Percentiles rank a stretch among this genome's conserved stretches.
Conservation (phyloP, 2,329 filamentous ascomycete species). For the Epichloe bromicola region DNA sequence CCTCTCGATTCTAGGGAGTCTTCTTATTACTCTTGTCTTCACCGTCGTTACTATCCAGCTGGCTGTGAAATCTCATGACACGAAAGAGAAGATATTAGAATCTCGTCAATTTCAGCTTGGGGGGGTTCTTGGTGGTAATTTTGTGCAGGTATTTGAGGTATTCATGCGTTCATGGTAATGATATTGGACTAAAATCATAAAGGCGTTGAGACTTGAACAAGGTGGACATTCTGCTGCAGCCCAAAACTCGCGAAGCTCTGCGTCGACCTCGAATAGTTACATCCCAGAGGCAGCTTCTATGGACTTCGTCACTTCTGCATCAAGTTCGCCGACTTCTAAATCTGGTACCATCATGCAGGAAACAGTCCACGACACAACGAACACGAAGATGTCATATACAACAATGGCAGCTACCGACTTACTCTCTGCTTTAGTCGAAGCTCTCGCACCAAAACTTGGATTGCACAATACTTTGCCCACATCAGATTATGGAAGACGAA, state of each 20-base stretch:
- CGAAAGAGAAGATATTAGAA: slow-evolving; percentile 2
- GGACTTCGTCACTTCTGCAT: neutral
- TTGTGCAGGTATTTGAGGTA: slow-evolving; percentile 7
- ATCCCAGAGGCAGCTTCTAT: neutral
- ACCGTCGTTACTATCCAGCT: slow-evolving; percentile 4
- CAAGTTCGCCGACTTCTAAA: neutral
- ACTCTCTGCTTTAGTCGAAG: slow-evolving; percentile 8
- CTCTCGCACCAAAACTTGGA: slow-evolving; percentile 3
- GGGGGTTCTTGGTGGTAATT: slow-evolving; percentile 8
- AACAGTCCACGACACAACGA: neutral
- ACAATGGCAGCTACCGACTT: neutral
- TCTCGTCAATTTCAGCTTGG: slow-evolving; percentile 15
- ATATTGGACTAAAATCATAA: neutral
- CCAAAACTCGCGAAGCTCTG: neutral
- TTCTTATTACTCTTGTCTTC: slow-evolving; percentile 5
- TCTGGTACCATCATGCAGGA: neutral
- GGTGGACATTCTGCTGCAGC: neutral
- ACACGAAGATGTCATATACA: neutral
- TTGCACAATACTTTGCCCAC: neutral
- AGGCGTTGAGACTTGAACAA: neutral
- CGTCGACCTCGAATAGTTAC: neutral
- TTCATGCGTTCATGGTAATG: neutral
- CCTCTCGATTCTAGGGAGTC: neutral
- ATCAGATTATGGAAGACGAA: neutral
- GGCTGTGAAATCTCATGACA: neutral